Conservation (phyloP, 768 basidiomycete genomes). For the Nevesoporus exiguus region DNA sequence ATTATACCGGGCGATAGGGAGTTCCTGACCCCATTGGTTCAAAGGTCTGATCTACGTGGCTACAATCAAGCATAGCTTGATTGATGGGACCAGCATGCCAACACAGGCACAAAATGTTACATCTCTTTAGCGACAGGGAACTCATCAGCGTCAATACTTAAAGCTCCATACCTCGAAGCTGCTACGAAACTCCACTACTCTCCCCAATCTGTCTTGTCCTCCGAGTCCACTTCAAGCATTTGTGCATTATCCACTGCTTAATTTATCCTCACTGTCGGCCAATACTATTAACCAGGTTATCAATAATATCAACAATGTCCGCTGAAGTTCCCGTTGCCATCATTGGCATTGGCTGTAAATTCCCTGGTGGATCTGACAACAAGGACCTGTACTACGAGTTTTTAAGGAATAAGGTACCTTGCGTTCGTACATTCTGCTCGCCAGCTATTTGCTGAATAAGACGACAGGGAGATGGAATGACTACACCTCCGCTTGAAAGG, state of each 20-base stretch:
- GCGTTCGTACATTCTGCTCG: background rate
- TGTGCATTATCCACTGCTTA: background rate
- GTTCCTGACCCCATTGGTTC: background rate
- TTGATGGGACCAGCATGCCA: slow-evolving; percentile 8
- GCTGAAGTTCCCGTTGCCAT: slow-evolving; percentile 29
- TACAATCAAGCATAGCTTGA: background rate
- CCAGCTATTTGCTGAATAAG: background rate
- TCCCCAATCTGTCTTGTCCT: background rate
- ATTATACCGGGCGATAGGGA: background rate
- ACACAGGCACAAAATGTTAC: background rate
- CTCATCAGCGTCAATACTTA: slow-evolving; percentile 5
- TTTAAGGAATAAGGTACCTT: slow-evolving; percentile 26
- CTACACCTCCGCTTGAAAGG: slow-evolving; percentile 23
- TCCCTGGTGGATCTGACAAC: slow-evolving; percentile 32
- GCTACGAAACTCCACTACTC: background rate
- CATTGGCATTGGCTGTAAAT: slow-evolving; percentile 33
- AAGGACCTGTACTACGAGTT: slow-evolving; percentile 31
- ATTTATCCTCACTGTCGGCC: background rate
- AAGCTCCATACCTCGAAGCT: background rate
- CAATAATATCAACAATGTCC: slow-evolving; percentile 22
- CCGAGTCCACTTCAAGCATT: background rate
- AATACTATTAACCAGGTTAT: background rate
- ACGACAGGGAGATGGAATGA: slow-evolving; percentile 32
- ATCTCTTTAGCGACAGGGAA: background rate
- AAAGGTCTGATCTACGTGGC: background rate